phyloP scores from a whole-genome alignment of 2,329 filamentous ascomycete genomes.

The Cadophora sp. region DNA sequence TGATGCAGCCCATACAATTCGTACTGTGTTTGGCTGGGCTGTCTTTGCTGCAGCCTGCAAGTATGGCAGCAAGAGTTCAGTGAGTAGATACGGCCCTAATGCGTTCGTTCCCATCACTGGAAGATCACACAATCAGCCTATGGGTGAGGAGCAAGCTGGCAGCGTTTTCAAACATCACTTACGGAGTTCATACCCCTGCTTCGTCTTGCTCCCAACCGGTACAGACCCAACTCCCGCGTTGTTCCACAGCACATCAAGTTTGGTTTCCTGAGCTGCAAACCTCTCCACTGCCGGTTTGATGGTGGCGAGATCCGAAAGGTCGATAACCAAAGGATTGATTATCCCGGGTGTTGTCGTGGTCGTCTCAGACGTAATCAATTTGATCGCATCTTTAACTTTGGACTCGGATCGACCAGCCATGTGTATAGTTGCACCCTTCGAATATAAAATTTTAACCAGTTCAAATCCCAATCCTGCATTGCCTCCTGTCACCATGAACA shows the following conservation, averaged over 20 bases:
- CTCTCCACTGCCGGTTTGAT: conserved; percentile 45
- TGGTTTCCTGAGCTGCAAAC: conserved; percentile 44
- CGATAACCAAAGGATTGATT: conserved; percentile 45
- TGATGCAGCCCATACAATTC: conserved; percentile 15
- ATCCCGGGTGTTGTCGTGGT: conserved; percentile 39
- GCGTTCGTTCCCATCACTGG: conserved; percentile 41
- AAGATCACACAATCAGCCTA: background rate
- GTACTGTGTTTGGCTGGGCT: conserved; percentile 11
- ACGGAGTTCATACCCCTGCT: conserved; percentile 24
- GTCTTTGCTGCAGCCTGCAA: conserved; percentile 15
- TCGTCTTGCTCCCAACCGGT: conserved; percentile 41
- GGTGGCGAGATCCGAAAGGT: conserved; percentile 45
- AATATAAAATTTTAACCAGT: conserved; percentile 48
- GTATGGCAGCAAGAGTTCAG: conserved; percentile 46
- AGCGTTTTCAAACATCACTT: background rate
- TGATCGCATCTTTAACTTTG: conserved; percentile 47
- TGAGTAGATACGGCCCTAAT: conserved; percentile 26
- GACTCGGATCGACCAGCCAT: conserved; percentile 51
- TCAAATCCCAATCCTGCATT: conserved; percentile 47
- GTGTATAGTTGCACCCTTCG: conserved; percentile 55
- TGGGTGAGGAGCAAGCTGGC: background rate
- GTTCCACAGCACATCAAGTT: conserved; percentile 48
- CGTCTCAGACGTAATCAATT: conserved; percentile 42
- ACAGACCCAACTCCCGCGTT: conserved; percentile 48
- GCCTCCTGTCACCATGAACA: conserved; percentile 45